Evolutionary conservation across 495 filamentous ascomycete species (phyloP).

Genomic region (Hypoxylon lienhwacheense): DNA sequence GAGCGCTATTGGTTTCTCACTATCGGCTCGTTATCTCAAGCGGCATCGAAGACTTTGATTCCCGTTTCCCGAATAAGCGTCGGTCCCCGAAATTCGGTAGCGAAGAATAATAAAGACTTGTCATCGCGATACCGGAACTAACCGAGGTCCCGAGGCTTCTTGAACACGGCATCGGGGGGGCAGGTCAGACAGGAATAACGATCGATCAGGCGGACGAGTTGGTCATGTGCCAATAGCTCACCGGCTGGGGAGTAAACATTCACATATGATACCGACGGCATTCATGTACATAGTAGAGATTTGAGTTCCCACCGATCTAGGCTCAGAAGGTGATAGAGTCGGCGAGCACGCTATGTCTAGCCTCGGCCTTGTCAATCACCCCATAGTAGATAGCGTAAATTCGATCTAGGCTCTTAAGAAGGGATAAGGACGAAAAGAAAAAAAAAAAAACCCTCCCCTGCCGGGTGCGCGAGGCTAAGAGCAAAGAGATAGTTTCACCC

Average conservation of each 20-base stretch:
- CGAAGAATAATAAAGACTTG: neutral
- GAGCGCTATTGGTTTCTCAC: no score
- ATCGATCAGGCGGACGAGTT: neutral
- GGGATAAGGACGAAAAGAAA: no score
- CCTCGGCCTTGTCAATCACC: slow-evolving; percentile 19
- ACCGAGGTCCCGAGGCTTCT: slow-evolving; percentile 9
- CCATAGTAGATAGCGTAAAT: no score
- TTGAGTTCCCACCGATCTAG: slow-evolving; percentile 12
- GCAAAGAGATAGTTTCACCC: slow-evolving; percentile 22
- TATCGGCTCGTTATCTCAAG: no score
- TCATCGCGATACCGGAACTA: slow-evolving; percentile 7
- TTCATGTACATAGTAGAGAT: slow-evolving; percentile 6
- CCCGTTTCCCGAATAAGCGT: slow-evolving; percentile 6
- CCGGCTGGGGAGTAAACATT: slow-evolving; percentile 9
- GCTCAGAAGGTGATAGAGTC: slow-evolving; percentile 11
- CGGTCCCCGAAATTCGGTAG: slow-evolving; percentile 1
- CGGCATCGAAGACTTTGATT: no score
- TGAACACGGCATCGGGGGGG: slow-evolving; percentile 14
- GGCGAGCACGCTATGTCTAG: slow-evolving; percentile 5
- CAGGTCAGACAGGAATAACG: slow-evolving; percentile 7
- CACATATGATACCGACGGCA: slow-evolving; percentile 16
- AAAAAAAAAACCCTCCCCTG: no score
- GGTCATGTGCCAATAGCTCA: neutral
- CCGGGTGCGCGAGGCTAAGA: slow-evolving; percentile 22
- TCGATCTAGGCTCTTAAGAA: no score